Base-by-base conservation (phyloP, 1,284 basidiomycete genomes). In the Acaromyces ingoldii region DNA sequence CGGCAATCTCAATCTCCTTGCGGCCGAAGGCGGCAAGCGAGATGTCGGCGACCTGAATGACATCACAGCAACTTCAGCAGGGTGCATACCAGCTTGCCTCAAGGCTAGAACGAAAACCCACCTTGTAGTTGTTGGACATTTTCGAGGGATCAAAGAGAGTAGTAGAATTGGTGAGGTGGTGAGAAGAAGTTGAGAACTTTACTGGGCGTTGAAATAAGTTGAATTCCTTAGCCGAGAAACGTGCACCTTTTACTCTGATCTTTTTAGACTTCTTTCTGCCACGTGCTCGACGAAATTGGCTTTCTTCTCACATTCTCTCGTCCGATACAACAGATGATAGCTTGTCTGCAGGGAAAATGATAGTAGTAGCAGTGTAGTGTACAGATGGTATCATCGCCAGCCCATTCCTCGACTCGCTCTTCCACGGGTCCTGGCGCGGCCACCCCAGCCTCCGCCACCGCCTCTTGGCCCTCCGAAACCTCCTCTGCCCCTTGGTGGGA, bases 1-100 rank as follows among this genome's bases (percentile, higher is more conserved):
- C 91, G 65, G 92, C 91, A 78, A 97, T 91, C 82, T 93, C 87
- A 74, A 97, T 89, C 82, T 96, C 92, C 82, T 96, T 95, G 80
- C 92, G 90, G 79, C 91, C 89, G 77, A 90, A 92, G 60, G 90
- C 88, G 76, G 91, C 92, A 76, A 96, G 88, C 76, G 91, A 96
- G 77, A 95, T 82, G 77, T 96, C 91, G 87, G 76, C 63, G 63
- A 77, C 79, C 66, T 68, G 37, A 34, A 9, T 44, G 31, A 6
- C 29, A 19, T 11, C 21, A 39, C 2, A 26, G 6, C 9, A 24
- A 43, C 25, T 13, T 13, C 15, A 10, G 24, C 25, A 38, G 24
- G 10, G n/a, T 17, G 24, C 15, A 17, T 6, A 9, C 10, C 24
- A 17, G 24, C 24, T 44, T 19, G 15, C 19, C 3, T 41, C 22